phyloP scores from a whole-genome alignment of 331 rosid species.

The Malus hybrid region DNA sequence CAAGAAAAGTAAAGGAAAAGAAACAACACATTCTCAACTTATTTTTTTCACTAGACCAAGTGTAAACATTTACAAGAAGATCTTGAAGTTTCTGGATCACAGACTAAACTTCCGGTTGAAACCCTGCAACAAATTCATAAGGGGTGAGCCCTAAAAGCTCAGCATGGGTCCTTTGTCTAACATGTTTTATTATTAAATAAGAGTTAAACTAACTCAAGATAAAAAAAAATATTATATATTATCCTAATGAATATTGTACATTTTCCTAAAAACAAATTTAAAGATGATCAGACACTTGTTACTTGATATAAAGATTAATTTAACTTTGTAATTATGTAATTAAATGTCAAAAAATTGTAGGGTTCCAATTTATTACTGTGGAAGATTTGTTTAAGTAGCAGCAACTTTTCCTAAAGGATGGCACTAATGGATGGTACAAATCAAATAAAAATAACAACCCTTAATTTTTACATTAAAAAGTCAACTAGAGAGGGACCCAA shows the following conservation, averaged over 20 bases:
- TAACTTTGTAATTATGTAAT: not conserved
- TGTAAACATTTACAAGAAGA: not conserved
- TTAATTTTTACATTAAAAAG: no score
- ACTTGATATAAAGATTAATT: not conserved
- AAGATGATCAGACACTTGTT: not conserved
- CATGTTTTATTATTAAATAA: no score
- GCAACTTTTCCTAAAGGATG: no score
- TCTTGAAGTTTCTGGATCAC: not conserved
- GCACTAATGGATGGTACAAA: no score
- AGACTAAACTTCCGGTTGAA: not conserved
- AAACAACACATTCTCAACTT: not conserved
- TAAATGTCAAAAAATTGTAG: no score
- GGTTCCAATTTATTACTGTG: not conserved
- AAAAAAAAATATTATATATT: no score
- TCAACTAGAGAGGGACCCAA: no score
- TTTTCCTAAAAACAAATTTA: no score
- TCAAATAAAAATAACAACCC: no score
- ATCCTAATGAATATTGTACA: not conserved
- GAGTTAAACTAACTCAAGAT: not conserved
- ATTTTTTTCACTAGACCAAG: not conserved
- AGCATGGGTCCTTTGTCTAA: rapidly evolving
- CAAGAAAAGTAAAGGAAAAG: no score
- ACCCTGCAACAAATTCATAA: not conserved
- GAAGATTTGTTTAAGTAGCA: no score
- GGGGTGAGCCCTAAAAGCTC: not conserved